A percentile compares a stretch with the other conserved stretches of the same genome.
phyloP scores from a whole-genome alignment of 805 yeast species.

The Pichia sporocuriosa region DNA sequence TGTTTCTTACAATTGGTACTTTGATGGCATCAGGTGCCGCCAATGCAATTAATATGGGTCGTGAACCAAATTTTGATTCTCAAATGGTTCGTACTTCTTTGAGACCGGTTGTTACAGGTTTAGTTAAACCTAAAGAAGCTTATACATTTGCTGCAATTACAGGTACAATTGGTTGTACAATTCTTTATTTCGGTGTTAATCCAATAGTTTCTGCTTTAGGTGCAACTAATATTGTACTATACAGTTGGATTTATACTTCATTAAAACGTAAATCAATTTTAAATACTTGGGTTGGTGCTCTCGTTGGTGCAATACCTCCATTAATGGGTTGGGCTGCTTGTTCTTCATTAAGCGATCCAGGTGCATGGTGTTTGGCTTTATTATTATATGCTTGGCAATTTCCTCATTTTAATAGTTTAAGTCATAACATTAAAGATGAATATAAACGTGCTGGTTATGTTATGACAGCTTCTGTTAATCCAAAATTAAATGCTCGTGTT shows the following conservation, averaged over 20 bases:
- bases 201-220: slow-evolving; percentile 82
- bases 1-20: slow-evolving; percentile 77
- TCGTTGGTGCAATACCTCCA: slow-evolving; percentile 99
- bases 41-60: slow-evolving; percentile 93
- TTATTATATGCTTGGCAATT: slow-evolving; percentile 96
- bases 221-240: slow-evolving; percentile 66
- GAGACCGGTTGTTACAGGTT: slow-evolving; percentile 86
- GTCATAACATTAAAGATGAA: slow-evolving; percentile 82
- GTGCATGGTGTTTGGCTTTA: slow-evolving; percentile 91
- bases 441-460: slow-evolving; percentile 91
- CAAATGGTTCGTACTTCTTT: slow-evolving; percentile 82
- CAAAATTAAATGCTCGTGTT: slow-evolving; percentile 86
- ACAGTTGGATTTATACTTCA: slow-evolving; percentile 88
- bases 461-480: slow-evolving; percentile 95
- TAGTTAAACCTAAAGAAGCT: slow-evolving; percentile 70
- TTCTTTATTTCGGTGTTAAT: slow-evolving; percentile 76
- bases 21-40: slow-evolving; percentile 88
- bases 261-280: slow-evolving; percentile 76
- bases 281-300: slow-evolving; percentile 97
- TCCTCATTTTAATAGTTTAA: slow-evolving; percentile 91
- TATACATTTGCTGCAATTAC: slow-evolving; percentile 68
- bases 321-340: slow-evolving; percentile 99
- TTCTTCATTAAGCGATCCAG: slow-evolving; percentile 72
- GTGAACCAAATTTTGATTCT: slow-evolving; percentile 87
- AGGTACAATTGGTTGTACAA: slow-evolving; percentile 64